Conservation (phyloP, 805 yeast genomes). For the Candida sonorensis region DNA sequence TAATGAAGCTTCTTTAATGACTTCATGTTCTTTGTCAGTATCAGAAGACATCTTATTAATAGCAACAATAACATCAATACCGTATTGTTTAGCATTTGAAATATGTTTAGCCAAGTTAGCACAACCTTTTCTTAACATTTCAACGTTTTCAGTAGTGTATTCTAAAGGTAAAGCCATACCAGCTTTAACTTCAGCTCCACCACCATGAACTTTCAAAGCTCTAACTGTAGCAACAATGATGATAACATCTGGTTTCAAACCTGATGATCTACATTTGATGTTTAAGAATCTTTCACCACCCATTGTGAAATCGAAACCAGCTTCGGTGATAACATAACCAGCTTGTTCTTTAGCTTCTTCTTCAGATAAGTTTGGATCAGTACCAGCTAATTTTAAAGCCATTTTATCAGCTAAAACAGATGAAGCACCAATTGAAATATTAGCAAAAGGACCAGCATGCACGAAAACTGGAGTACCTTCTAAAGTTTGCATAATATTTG, state of each 20-base stretch:
- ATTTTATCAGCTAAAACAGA: constrained; percentile 90
- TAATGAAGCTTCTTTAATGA: constrained; percentile 71
- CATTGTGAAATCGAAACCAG: constrained; percentile 98
- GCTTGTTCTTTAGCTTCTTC: constrained; percentile 32
- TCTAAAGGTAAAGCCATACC: constrained; percentile 81
- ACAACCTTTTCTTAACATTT: constrained; percentile 70
- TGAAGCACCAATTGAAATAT: constrained; percentile 94
- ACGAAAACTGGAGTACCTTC: constrained; percentile 98
- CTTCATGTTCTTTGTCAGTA: constrained; percentile 69
- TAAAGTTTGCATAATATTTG: constrained; percentile 92
- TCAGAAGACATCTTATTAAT: constrained; percentile 85
- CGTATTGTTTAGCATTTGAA: constrained; percentile 73
- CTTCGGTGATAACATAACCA: constrained; percentile 95
- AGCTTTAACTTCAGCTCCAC: constrained; percentile 94
- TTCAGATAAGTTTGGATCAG: constrained; percentile 34
- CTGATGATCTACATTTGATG: constrained; percentile 90
- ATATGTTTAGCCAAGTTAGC: constrained; percentile 89
- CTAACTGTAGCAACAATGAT: constrained; percentile 94
- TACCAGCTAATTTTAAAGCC: constrained; percentile 85
- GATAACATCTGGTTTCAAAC: constrained; percentile 80
- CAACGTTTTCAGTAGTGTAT: constrained; percentile 76
- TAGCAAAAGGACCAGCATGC: constrained; percentile 98
- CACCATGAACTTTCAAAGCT: constrained; percentile 96
- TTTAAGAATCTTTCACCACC: constrained; percentile 97
- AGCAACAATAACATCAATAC: constrained; percentile 92